Evolutionary conservation across 176 grass and related monocot species (phyloP), one percentile per base, ranked within the genome.

Genomic region (Neostapfia colusana): DNA sequence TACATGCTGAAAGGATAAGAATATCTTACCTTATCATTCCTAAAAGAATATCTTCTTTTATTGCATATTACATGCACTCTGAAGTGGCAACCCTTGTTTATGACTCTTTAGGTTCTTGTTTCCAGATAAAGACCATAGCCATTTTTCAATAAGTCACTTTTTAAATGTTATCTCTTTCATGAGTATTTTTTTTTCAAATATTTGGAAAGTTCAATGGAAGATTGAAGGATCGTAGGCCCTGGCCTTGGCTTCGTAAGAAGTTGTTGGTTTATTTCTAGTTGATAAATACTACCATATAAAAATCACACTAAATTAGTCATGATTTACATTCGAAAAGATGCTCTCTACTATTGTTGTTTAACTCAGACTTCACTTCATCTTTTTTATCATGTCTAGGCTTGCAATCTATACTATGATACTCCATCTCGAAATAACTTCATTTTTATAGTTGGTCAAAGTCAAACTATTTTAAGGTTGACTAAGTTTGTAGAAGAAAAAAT

Each of bases 61-160:
- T 51, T 69, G 35, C 6, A 0, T 26, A 38, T 20, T 85, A 54
- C 41, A 6, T 35, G 51, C 13, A 85, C 28, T 85, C 28, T 74
- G 64, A 80, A 51, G 17, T 72, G 46, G 10, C 20, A 83, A 51
- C 27, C 51, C 35, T 57, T 18, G 14, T 31, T 65, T 4, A 45
- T 37, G 15, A 20, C 43, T 65, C 5, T 18, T 37, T 13, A 20
- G n/a, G n/a, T 25, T 53, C 6, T 58, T 21, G 26, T 38, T 77
- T 7, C 45, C 16, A 39, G 17, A 11, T 27, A 79, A 57, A 42
- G 8, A 7, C 9, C 25, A 11, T 45, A 15, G 39, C 7, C 39
- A 57, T 57, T 3, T 67, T 78, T 67, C 55, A 55, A 36, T 9
- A 0, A 26, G 16, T 55, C 9, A 18, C 35, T 10, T 2, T 16